Evolutionary conservation across 768 basidiomycete genomes (phyloP).

Genomic region (Holtermannia corniformis): DNA sequence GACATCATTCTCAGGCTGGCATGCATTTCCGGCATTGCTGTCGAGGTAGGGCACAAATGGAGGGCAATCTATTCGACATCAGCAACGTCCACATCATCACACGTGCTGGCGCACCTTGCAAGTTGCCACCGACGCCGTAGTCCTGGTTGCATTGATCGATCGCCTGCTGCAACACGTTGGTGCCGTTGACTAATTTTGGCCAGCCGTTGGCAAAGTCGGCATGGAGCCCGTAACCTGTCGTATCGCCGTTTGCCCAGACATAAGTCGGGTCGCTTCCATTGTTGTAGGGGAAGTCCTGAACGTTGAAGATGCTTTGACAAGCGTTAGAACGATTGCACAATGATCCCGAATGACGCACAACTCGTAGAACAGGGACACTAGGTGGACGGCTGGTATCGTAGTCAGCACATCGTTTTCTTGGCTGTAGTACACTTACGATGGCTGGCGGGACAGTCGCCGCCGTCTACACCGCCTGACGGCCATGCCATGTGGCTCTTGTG

Average conservation of each 20-base stretch:
- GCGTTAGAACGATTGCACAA: too few relatives aligned
- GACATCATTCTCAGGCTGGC: slow-evolving; percentile 30
- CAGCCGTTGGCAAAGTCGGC: slow-evolving; percentile 42
- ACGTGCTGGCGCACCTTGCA: slow-evolving; percentile 6
- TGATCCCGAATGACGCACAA: too few relatives aligned
- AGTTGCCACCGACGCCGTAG: slow-evolving; percentile 37
- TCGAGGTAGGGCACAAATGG: slow-evolving; percentile 40
- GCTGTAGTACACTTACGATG: slow-evolving; percentile 34
- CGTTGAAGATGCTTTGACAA: slow-evolving; percentile 36
- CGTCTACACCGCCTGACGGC: slow-evolving; percentile 34
- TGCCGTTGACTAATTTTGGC: slow-evolving; percentile 35
- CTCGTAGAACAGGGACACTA: slow-evolving; percentile 42
- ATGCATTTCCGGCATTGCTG: slow-evolving; percentile 19
- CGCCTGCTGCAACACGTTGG: slow-evolving; percentile 40
- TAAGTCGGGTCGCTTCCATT: slow-evolving; percentile 28
- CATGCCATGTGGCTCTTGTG: slow-evolving; percentile 43
- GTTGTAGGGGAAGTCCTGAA: slow-evolving; percentile 41
- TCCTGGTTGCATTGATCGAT: slow-evolving; percentile 33
- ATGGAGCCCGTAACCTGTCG: slow-evolving; percentile 38
- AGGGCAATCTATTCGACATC: slow-evolving; percentile 22
- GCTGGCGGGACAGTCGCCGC: slow-evolving; percentile 35
- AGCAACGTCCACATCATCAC: neutral
- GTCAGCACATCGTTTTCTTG: neutral
- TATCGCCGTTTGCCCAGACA: slow-evolving; percentile 39
- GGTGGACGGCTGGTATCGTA: too few relatives aligned